Percentiles rank a stretch among this genome's conserved stretches.
phyloP scores from a whole-genome alignment of 2,329 filamentous ascomycete species.

The Aspergillus calidoustus region DNA sequence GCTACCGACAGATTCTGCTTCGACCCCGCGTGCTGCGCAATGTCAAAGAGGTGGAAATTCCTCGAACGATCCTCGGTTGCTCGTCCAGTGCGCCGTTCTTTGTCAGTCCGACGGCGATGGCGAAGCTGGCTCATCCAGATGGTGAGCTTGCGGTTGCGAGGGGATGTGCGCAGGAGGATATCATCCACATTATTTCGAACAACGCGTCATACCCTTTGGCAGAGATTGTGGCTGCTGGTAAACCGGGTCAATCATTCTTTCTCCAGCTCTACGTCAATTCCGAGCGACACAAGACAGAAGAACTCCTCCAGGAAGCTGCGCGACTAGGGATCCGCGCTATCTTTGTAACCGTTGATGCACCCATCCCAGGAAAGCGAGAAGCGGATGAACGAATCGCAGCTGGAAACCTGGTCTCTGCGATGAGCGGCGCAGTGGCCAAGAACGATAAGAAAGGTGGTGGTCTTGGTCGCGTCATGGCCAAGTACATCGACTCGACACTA shows the following conservation, averaged over 20 bases:
- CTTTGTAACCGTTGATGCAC: conserved; percentile 4
- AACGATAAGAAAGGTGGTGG: conserved; percentile 61
- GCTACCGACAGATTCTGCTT: background rate
- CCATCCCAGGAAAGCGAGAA: conserved; percentile 8
- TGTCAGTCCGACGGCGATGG: conserved; percentile 5
- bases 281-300: background rate
- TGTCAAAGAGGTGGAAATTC: background rate
- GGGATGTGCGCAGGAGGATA: conserved; percentile 2
- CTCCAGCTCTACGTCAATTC: conserved; percentile 7
- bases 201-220: conserved; percentile 3
- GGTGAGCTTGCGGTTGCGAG: conserved; percentile 1
- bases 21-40: conserved; percentile 7
- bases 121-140: conserved; percentile 5
- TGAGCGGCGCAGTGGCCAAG: conserved; percentile 47
- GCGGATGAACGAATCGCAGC: conserved; percentile 49
- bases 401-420: conserved; percentile 35
- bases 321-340: background rate
- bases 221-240: background rate
- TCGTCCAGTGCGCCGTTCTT: background rate
- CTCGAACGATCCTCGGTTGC: background rate
- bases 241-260: background rate
- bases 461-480: conserved; percentile 57
- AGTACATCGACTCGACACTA: conserved; percentile 57
- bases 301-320: background rate
- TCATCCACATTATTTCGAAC: conserved; percentile 5